Base-by-base conservation (phyloP, 768 basidiomycete genomes). In the Chlorophyllum brunneum region DNA sequence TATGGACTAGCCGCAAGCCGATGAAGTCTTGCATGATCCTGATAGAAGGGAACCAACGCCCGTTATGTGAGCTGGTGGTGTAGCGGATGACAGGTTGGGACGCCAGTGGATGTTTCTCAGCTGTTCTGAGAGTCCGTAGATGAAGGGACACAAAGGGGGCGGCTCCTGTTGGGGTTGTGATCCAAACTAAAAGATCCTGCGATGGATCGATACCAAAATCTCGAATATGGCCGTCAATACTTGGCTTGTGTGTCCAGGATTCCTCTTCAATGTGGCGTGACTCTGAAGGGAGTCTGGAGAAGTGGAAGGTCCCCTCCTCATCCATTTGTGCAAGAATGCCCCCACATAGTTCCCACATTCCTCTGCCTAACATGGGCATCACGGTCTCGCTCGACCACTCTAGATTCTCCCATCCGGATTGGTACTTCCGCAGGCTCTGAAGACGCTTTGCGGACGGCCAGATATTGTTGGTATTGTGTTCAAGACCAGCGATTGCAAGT, bases 121-220 rank as follows among this genome's bases (percentile, higher is more conserved):
- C 78, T 3, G 74, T 76, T 16, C 66, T 67, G 56, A 82, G 59
- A 4, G 73, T 68, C 5, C 72, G 70, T 13, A 82, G 52, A 58
- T 83, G 77, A 43, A 82, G 62, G 20, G 36, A 38, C 13, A 53
- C 13, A 4, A 3, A 30, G 11, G 27, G 27, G 16, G 34, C 38
- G 13, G 11, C 5, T 13, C 18, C 11, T 31, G 34, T 50, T 18
- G 70, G 70, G 23, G 58, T 63, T 57, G 78, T 74, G 5, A 83
- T 64, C 15, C 80, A 56, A 6, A 85, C 72, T 7, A 86, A 69
- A 27, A 88, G 71, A 61, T 87, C 80, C 59, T 85, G 85, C 20
- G 80, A 74, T 15, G 83, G 81, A 61, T 88, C 86, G 70, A 88
- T 76, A 5, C 71, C 72, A 56, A 83, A 83, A 58, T 85, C 83